These are phyloP conservation scores for Salicornia ramosissima DNA, from an alignment of 148 eudicot genomes.

Conservation along the genomic window DNA sequence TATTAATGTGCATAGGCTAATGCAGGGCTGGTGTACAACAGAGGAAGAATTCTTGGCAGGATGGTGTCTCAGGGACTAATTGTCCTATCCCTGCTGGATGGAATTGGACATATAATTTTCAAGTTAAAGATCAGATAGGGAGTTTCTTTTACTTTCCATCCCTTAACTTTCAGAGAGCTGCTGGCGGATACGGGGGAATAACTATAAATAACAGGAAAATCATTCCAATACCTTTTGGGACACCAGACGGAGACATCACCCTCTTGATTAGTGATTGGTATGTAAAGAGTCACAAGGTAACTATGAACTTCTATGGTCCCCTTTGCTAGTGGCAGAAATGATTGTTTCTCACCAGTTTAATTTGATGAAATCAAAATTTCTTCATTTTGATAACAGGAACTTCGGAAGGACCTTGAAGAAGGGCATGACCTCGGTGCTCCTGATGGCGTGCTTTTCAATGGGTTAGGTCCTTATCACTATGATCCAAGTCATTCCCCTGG, in stretches of 20 bases:
- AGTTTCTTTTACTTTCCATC: slow-evolving; percentile 99
- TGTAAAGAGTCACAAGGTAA: slow-evolving; percentile 82
- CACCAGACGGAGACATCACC: slow-evolving; percentile 91
- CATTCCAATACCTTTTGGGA: slow-evolving; percentile 83
- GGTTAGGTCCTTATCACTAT: slow-evolving; percentile 85
- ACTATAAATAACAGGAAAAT: slow-evolving; percentile 75
- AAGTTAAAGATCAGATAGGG: slow-evolving; percentile 97
- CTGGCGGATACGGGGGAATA: slow-evolving; percentile 96
- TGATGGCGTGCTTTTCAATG: slow-evolving; percentile 84
- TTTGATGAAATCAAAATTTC: slow-evolving; percentile 6
- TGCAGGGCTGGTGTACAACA: slow-evolving; percentile 94
- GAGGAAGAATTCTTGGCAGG: slow-evolving; percentile 93
- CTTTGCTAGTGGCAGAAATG: slow-evolving; percentile 15
- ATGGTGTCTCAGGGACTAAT: slow-evolving; percentile 90
- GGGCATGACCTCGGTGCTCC: slow-evolving; percentile 79
- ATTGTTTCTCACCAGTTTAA: slow-evolving; percentile 16
- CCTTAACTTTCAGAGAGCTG: slow-evolving; percentile 77
- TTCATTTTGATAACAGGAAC: slow-evolving; percentile 50
- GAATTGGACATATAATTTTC: slow-evolving; percentile 98
- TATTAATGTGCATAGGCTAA: slow-evolving; percentile 28
- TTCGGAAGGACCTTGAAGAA: slow-evolving; percentile 57
- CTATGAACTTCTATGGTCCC: slow-evolving; percentile 14
- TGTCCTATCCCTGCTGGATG: slow-evolving; percentile 98
- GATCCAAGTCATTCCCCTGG: slow-evolving; percentile 55
- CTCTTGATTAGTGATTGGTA: slow-evolving; percentile 93